A percentile compares a stretch with the other conserved stretches of the same genome.
These are phyloP conservation scores for Ogataea philodendri DNA, from an alignment of 805 yeast species.

Conservation along the genomic window DNA sequence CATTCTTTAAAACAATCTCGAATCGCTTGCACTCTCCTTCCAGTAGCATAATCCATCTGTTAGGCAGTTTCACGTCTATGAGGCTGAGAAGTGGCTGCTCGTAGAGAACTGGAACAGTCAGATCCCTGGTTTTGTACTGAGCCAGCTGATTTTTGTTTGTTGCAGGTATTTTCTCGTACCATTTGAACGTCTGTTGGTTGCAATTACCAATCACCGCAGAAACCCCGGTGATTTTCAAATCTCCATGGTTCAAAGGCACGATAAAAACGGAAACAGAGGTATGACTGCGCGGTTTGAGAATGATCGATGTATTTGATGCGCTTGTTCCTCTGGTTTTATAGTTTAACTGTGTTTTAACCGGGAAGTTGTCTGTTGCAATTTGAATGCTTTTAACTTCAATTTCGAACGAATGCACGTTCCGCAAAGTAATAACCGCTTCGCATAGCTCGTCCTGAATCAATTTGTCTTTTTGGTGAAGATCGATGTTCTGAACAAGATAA, in stretches of 20 bases:
- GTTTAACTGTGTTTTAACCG: slow-evolving; percentile 28
- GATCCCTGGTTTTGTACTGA: slow-evolving; percentile 18
- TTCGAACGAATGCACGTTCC: slow-evolving; percentile 80
- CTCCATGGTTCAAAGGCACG: slow-evolving; percentile 50
- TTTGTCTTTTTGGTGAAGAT: slow-evolving; percentile 15
- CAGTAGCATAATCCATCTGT: slow-evolving; percentile 69
- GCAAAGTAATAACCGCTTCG: slow-evolving; percentile 55
- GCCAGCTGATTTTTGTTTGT: slow-evolving; percentile 10
- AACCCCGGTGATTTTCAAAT: slow-evolving; percentile 49
- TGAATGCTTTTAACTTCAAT: slow-evolving; percentile 53
- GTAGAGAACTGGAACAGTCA: slow-evolving; percentile 31
- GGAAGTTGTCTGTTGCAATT: slow-evolving; percentile 33
- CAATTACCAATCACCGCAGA: slow-evolving; percentile 52
- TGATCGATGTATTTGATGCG: slow-evolving; percentile 22
- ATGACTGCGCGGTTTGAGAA: slow-evolving; percentile 39
- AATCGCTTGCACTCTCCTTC: slow-evolving; percentile 70
- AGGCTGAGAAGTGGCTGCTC: slow-evolving; percentile 62
- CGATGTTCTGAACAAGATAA: slow-evolving; percentile 38
- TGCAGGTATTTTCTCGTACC: slow-evolving; percentile 2
- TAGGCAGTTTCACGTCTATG: slow-evolving; percentile 50
- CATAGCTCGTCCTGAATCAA: slow-evolving; percentile 63
- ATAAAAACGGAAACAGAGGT: slow-evolving; percentile 43
- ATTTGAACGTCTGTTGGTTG: slow-evolving; percentile 40
- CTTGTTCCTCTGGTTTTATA: slow-evolving; percentile 19
- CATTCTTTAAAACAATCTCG: slow-evolving; percentile 53